Conservation (phyloP, 1,284 basidiomycete species). For the Coniferiporia sulphurascens region DNA sequence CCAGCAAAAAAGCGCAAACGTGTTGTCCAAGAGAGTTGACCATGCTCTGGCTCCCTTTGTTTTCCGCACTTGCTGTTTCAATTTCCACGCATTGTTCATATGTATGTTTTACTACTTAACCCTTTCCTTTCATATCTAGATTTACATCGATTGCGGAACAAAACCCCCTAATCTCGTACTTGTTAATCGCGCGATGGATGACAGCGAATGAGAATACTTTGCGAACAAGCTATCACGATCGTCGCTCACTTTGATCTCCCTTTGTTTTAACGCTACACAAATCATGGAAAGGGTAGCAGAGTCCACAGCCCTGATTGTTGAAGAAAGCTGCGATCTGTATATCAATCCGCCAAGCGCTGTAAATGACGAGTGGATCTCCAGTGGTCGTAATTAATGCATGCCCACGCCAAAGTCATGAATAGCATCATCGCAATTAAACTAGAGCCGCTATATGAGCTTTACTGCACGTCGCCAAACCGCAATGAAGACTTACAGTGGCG, state of each 20-base stretch:
- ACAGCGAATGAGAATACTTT: too few relatives aligned
- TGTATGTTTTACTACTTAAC: not conserved
- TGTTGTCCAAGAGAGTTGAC: not conserved
- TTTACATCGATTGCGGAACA: too few relatives aligned
- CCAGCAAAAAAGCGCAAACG: constrained; percentile 20
- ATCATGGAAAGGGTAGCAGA: too few relatives aligned
- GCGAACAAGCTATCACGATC: too few relatives aligned
- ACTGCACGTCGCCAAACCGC: not conserved
- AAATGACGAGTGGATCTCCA: not conserved
- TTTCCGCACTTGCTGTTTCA: not conserved
- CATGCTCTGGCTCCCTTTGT: not conserved
- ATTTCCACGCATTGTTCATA: not conserved
- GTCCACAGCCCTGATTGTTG: too few relatives aligned
- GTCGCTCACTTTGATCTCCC: too few relatives aligned
- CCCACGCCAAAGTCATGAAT: not conserved
- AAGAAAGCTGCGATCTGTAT: not conserved
- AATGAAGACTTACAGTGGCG: constrained; percentile 13
- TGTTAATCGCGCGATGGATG: too few relatives aligned
- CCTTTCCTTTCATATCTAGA: not conserved
- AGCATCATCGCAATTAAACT: not conserved
- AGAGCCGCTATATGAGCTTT: not conserved
- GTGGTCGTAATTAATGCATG: too few relatives aligned
- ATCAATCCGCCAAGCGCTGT: not conserved
- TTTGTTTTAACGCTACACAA: too few relatives aligned
- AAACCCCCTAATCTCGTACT: too few relatives aligned